A percentile compares a stretch with the other conserved stretches of the same genome.
Evolutionary conservation across 106 monocot genomes (phyloP).

Genomic region (Apostasia ramifera): DNA sequence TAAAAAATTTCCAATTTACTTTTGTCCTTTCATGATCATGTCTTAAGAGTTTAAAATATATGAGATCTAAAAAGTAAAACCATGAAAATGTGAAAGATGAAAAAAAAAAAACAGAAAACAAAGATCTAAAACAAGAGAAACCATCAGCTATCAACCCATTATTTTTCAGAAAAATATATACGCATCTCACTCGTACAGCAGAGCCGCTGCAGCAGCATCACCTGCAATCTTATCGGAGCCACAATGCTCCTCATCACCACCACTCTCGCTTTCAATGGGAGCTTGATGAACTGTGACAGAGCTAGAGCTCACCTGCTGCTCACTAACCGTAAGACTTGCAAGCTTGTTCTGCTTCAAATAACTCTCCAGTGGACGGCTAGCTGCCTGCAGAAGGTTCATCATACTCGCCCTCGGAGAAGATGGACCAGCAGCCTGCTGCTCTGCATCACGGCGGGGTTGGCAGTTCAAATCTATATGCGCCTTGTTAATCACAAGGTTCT

Average conservation of each 20-base stretch:
- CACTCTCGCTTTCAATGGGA: conserved; percentile 18
- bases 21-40: too few species aligned
- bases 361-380: conserved; percentile 51
- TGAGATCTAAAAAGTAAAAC: too few species aligned
- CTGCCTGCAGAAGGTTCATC: conserved; percentile 65
- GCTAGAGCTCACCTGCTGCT: conserved; percentile 44
- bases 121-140: too few species aligned
- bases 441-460: conserved; percentile 32
- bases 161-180: too few species aligned
- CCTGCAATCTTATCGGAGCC: conserved; percentile 8
- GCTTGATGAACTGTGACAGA: conserved; percentile 20
- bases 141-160: too few species aligned
- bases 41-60: too few species aligned
- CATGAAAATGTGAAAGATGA: too few species aligned
- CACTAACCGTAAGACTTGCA: conserved; percentile 29
- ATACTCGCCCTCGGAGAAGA: conserved; percentile 36
- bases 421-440: neutral
- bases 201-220: too few species aligned
- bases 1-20: too few species aligned
- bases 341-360: conserved; percentile 74
- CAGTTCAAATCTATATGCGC: conserved; percentile 67
- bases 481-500: conserved; percentile 16
- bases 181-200: too few species aligned
- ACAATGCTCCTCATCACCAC: conserved; percentile 26
- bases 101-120: too few species aligned